Conservation (phyloP, 2,329 filamentous ascomycete species). For the Pyrenochaeta sp. region DNA sequence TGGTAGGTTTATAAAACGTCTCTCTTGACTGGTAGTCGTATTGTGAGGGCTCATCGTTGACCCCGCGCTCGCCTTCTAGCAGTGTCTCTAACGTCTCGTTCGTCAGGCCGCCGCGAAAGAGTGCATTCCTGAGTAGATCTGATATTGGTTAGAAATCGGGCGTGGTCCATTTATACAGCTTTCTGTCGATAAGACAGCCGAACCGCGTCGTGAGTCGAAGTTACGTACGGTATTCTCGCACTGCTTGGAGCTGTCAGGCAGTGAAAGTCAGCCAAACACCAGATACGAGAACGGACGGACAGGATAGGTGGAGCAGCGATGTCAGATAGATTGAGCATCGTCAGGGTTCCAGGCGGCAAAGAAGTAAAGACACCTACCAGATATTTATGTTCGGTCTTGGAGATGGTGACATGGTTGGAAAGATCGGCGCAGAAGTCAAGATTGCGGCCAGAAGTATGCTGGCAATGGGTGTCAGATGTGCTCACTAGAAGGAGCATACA, state of each 20-base stretch:
- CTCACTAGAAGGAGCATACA: background rate
- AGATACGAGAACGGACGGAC: background rate
- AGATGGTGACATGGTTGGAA: slow-evolving; percentile 61
- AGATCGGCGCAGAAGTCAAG: slow-evolving; percentile 47
- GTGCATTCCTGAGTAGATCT: slow-evolving; percentile 58
- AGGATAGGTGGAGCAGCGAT: background rate
- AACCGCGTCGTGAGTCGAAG: background rate
- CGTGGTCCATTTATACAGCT: background rate
- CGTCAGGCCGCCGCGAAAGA: slow-evolving; percentile 61
- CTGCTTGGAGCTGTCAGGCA: slow-evolving; percentile 46
- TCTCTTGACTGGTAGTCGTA: slow-evolving; percentile 26
- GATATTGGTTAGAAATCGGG: slow-evolving; percentile 7
- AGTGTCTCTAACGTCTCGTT: slow-evolving; percentile 59
- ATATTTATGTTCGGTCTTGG: slow-evolving; percentile 67
- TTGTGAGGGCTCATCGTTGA: slow-evolving; percentile 20
- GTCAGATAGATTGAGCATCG: background rate
- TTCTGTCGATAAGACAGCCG: background rate
- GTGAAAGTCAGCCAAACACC: slow-evolving; percentile 4
- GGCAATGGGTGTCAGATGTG: slow-evolving; percentile 12
- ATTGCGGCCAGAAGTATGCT: slow-evolving; percentile 54
- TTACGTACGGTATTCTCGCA: slow-evolving; percentile 64
- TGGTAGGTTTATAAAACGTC: slow-evolving; percentile 15
- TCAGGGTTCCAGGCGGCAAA: background rate
- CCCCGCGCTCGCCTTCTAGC: slow-evolving; percentile 43
- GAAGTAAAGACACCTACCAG: slow-evolving; percentile 57